Base-by-base conservation (phyloP, 2,329 filamentous ascomycete species). In the Aurifilum marmelostoma region DNA sequence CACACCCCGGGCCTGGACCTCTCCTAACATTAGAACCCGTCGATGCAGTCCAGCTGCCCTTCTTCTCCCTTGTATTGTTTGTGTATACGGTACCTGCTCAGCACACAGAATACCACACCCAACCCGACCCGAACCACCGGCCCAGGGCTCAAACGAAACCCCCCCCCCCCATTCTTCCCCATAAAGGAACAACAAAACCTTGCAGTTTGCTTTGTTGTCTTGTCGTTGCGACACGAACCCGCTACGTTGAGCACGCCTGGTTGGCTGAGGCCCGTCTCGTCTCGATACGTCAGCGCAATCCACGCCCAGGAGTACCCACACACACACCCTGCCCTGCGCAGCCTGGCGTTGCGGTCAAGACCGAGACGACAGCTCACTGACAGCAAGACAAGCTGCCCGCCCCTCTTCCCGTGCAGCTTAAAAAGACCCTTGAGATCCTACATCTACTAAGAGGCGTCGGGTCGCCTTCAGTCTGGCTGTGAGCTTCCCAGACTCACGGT, bases 341-440 rank as follows among this genome's bases (percentile, higher is more conserved):
- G 66, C 58, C 58, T 58, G 66, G 66, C 66, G 41, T 65, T 52
- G 68, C 68, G 68, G 66, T 62, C 65, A 63, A 68, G 56, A 58
- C 68, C 68, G 62, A 63, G 62, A 39, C 34, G 50, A 27, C 47
- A 32, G 21, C 14, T 37, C 43, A 47, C 14, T 65, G 32, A 37
- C 61, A 32, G 29, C 61, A 18, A 50, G 29, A 59, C 65, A 66
- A 66, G 62, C 65, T 67, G 16, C 5, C 52, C 65, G 43, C 18
- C 41, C 63, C 58, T 43, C 24, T 7, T 32, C 60, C 59, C 12
- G 37, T 56, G 43, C 41, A 70, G 63, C 63, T 50, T 58, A 41
- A 37, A 41, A 37, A 63, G 61, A 65, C 59, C 29, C 5, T 56
- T 27, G 12, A 27, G 24, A 24, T 56, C 12, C 63, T 58, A 63